Evolutionary conservation across 306 rosid species (phyloP).

Genomic region (Mimosa bimucronata): DNA sequence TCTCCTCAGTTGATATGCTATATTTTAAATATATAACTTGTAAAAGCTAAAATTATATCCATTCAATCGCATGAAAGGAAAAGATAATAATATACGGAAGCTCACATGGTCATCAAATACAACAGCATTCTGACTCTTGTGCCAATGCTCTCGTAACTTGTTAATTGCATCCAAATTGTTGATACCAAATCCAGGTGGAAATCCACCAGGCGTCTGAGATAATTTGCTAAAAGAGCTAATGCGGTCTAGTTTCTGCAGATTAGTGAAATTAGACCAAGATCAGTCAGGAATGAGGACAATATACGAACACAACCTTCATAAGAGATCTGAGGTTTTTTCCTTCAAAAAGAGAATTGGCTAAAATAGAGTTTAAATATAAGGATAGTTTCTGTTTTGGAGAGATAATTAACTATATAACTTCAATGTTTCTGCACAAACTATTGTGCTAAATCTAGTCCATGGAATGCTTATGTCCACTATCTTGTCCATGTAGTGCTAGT

Average conservation of each 20-base stretch:
- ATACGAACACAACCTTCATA: conserved; percentile 9
- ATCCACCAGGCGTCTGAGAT: conserved; percentile 43
- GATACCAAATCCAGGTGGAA: conserved; percentile 38
- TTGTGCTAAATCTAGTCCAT: neutral
- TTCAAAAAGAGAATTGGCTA: neutral
- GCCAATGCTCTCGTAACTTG: conserved; percentile 59
- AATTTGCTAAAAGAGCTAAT: conserved; percentile 41
- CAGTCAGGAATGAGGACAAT: conserved; percentile 23
- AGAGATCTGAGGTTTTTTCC: neutral
- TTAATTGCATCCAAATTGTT: conserved; percentile 48
- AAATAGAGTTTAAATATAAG: conserved; percentile 15
- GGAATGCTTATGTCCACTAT: neutral
- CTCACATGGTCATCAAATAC: conserved; percentile 65
- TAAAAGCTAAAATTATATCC: conserved; percentile 17
- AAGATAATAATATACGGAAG: conserved; percentile 20
- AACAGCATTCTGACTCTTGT: conserved; percentile 55
- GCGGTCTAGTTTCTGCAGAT: conserved; percentile 51
- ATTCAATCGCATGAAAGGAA: conserved; percentile 9
- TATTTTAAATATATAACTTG: conserved; percentile 16
- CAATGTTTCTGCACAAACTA: neutral
- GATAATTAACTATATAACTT: conserved; percentile 4
- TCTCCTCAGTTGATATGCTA: neutral
- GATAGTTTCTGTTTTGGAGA: conserved; percentile 5
- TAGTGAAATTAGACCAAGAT: conserved; percentile 17
- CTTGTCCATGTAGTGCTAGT: no score